These are phyloP conservation scores for Scytalidium sp. DNA, from an alignment of 2,329 filamentous ascomycete species.

Conservation along the genomic window DNA sequence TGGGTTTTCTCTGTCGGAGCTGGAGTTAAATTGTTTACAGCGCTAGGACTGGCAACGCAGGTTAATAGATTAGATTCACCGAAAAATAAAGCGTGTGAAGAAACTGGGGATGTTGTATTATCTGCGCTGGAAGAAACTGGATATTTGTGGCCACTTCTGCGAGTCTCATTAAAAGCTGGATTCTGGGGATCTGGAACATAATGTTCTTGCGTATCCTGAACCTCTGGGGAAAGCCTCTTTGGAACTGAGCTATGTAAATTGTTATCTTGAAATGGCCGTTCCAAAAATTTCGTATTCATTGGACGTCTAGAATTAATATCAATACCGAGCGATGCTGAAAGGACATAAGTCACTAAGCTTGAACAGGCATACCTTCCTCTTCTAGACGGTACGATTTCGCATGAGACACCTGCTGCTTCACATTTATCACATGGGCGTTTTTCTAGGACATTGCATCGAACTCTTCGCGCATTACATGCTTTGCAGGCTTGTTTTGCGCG, in stretches of 20 bases:
- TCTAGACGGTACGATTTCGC: slow-evolving; percentile 38
- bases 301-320: background rate
- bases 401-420: slow-evolving; percentile 30
- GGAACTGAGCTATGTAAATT: no score
- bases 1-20: slow-evolving; percentile 6
- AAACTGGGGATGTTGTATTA: background rate
- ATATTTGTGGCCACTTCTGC: background rate
- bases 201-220: background rate
- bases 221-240: background rate
- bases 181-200: background rate
- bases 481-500: slow-evolving; percentile 41
- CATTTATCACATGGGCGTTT: slow-evolving; percentile 41
- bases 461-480: slow-evolving; percentile 40
- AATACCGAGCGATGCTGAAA: background rate
- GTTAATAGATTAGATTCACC: slow-evolving; percentile 9
- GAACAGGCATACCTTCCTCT: slow-evolving; percentile 37
- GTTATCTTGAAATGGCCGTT: background rate
- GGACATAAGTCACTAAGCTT: background rate
- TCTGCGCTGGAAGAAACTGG: background rate
- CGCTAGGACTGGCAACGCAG: background rate
- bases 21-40: background rate
- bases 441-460: slow-evolving; percentile 42
- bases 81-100: slow-evolving; percentile 1
- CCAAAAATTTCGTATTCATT: background rate
- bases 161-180: background rate